Evolutionary conservation across 225 moss, liverwort and hornwort species (phyloP), one percentile per base, ranked within the genome.

Genomic region (Pseudisothecium myosuroides): DNA sequence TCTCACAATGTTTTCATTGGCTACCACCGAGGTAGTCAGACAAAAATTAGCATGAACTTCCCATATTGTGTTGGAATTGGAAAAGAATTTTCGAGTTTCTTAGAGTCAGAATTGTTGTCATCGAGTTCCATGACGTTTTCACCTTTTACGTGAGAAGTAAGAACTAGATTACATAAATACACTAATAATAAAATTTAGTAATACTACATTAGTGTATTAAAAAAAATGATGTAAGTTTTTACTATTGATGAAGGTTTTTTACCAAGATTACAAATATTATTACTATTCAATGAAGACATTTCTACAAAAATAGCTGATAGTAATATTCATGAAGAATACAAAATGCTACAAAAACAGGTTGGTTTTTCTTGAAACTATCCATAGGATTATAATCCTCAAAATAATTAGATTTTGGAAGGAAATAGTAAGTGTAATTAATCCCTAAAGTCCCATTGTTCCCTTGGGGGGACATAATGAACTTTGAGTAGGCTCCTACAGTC

Each of bases 101-200:
- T 9, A 2, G 45, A 45, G 2, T 45, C 0, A 1, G 2, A 73
- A 73, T 45, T 73, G 29, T 45, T 5, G 3, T 45, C 13, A 26
- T 43, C 0, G 1, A 72, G 5, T 43, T 72, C 1, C 2, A 10
- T 45, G 6, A 16, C 0, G 1, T 6, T 10, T 71, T 15, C 15
- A 71, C 1, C 5, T 41, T 41, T 2, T 9, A 9, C 2, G 2
- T 12, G 22, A n/a, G 17, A 50, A 76, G 3, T 20, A 76, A 76
- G 22, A 22, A 34, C 3, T 76, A 52, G 8, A 52, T 52, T 34
- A 5, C 8, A 11, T 8, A 3, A 52, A 8, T 74, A 28, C 2
- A 50, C 4, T 76, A 9, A 36, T 36, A 36, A 54, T 77, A 5
- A 54, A 34, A 36, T 14, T 52, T 36, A 36, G 8, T 23, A 6